Percentiles rank a stretch among this genome's conserved stretches.
Conservation (phyloP, 2,329 filamentous ascomycete genomes). For the Ceratocystis alfenasii region DNA sequence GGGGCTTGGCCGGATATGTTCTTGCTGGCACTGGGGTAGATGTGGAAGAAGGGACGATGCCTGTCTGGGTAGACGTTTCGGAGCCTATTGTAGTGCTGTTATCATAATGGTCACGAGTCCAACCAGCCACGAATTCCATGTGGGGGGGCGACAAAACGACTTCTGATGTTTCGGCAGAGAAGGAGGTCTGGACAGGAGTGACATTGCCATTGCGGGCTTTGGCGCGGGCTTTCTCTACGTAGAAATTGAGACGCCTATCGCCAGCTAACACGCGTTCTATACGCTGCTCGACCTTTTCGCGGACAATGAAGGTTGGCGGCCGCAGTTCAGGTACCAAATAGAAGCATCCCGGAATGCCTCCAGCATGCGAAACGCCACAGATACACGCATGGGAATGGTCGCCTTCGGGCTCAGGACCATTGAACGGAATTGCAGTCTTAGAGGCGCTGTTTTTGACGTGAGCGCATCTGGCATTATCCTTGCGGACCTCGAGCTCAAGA, state of each 20-base stretch:
- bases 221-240: slow-evolving; percentile 17
- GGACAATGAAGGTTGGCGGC: slow-evolving; percentile 7
- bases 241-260: slow-evolving; percentile 1
- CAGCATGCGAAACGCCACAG: slow-evolving; percentile 17
- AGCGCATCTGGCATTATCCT: no score
- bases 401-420: neutral
- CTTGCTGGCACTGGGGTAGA: neutral
- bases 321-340: slow-evolving; percentile 20
- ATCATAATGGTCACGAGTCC: neutral
- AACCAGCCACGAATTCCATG: neutral
- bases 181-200: neutral
- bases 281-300: slow-evolving; percentile 5
- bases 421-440: neutral
- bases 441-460: neutral
- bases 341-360: slow-evolving; percentile 18
- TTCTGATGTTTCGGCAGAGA: neutral
- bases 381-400: slow-evolving; percentile 17
- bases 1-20: neutral
- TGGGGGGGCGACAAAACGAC: neutral
- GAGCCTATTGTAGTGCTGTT: neutral
- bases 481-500: slow-evolving; percentile 11
- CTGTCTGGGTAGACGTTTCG: neutral
- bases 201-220: neutral
- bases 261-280: neutral
- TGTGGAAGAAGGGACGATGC: neutral